phyloP scores from a whole-genome alignment of 148 eudicot species.

The Agrostemma githago region DNA sequence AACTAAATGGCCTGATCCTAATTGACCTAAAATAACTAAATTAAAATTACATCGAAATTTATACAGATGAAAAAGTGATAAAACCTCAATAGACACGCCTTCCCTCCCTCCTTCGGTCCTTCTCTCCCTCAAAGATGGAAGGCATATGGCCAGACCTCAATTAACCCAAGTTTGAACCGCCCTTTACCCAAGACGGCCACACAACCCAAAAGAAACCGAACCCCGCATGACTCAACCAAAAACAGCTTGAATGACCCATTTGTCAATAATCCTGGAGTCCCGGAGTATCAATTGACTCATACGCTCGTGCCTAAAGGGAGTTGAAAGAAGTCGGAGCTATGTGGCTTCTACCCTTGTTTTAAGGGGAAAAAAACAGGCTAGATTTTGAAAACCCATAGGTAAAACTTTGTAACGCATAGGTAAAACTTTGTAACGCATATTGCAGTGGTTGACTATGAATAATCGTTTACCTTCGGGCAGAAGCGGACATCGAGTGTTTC shows the following conservation, averaged over 20 bases:
- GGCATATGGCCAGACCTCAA: background rate
- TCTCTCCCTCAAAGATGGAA: background rate
- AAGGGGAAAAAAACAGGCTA: background rate
- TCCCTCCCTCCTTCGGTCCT: background rate
- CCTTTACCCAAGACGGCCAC: background rate
- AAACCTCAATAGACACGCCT: background rate
- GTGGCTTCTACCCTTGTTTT: background rate
- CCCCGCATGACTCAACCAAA: background rate
- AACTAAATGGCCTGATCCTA: too few relatives aligned
- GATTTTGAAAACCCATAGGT: background rate
- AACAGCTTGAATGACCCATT: background rate
- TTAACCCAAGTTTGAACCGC: background rate
- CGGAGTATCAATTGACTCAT: background rate
- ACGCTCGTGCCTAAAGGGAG: background rate
- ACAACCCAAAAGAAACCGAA: background rate
- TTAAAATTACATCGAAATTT: background rate
- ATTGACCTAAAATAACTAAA: background rate
- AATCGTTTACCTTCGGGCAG: conserved; percentile 60
- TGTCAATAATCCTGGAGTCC: background rate
- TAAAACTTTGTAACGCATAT: background rate
- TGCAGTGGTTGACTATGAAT: background rate
- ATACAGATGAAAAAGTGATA: background rate
- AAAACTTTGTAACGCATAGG: background rate
- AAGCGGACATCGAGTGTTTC: conserved; percentile 96
- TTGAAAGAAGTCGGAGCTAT: background rate